phyloP scores from a whole-genome alignment of 768 basidiomycete genomes.

The Trichaptum fuscoviolaceum region DNA sequence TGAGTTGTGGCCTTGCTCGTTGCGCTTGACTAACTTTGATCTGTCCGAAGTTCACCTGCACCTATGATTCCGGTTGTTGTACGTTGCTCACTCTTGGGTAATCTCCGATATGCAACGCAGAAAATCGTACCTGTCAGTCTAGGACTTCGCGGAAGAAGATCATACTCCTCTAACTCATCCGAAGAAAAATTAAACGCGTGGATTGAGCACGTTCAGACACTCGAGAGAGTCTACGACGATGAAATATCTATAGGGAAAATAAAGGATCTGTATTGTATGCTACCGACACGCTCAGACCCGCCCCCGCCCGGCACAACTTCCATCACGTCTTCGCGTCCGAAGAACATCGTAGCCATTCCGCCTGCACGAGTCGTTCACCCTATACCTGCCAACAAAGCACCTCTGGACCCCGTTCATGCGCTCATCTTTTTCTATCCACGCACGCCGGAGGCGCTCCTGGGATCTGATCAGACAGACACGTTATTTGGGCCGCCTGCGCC shows the following conservation, averaged over 20 bases:
- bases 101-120: background rate
- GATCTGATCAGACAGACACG: constrained; percentile 67
- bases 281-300: background rate
- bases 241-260: background rate
- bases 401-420: constrained; percentile 58
- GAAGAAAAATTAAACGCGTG: background rate
- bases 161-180: background rate
- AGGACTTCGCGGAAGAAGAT: background rate
- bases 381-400: constrained; percentile 60
- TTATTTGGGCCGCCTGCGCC: constrained; percentile 69
- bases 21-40: no score
- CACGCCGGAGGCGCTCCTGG: constrained; percentile 48
- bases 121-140: background rate
- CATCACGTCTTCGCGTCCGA: constrained; percentile 53
- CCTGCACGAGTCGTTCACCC: constrained; percentile 51
- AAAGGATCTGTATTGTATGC: background rate
- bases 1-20: no score
- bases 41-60: no score
- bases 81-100: no score
- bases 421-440: constrained; percentile 71
- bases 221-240: background rate
- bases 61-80: no score
- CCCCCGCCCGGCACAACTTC: background rate
- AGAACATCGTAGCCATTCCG: constrained; percentile 70
- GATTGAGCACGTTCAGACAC: background rate